These are phyloP conservation scores for Diatrype stigma DNA, from an alignment of 2,329 filamentous ascomycete species.

Conservation along the genomic window DNA sequence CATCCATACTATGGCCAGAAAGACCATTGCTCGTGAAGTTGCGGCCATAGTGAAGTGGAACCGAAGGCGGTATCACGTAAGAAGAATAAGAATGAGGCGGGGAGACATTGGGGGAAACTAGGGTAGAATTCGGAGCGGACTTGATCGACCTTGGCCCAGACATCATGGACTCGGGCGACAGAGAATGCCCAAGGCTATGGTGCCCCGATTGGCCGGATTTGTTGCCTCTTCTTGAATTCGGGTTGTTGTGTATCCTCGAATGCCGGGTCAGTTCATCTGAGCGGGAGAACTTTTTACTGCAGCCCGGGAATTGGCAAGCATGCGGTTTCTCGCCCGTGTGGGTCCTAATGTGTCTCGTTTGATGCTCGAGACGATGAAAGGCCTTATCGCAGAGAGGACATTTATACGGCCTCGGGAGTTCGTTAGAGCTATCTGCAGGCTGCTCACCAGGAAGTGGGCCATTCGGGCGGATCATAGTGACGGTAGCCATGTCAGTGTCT, in stretches of 20 bases:
- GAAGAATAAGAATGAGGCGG: conserved; percentile 84
- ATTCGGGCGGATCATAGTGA: conserved; percentile 57
- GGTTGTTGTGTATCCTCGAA: conserved; percentile 98
- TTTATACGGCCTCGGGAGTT: conserved; percentile 95
- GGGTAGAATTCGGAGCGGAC: conserved; percentile 80
- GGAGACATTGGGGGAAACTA: conserved; percentile 92
- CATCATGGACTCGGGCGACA: conserved; percentile 61
- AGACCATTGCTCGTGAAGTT: conserved; percentile 37
- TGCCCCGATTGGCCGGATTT: conserved; percentile 58
- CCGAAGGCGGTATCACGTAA: conserved; percentile 51
- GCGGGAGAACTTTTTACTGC: conserved; percentile 94
- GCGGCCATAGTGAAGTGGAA: conserved; percentile 44
- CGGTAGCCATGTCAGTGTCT: conserved; percentile 49
- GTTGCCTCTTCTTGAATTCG: conserved; percentile 90
- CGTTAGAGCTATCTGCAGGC: conserved; percentile 53
- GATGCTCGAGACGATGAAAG: conserved; percentile 96
- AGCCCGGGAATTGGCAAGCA: conserved; percentile 90
- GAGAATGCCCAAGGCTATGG: conserved; percentile 39
- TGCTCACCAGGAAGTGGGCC: conserved; percentile 60
- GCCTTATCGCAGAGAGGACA: conserved; percentile 97
- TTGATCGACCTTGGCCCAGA: conserved; percentile 73
- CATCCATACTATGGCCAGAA: conserved; percentile 41
- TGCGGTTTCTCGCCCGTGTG: conserved; percentile 99
- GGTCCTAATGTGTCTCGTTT: conserved; percentile 85
- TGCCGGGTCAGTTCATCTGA: conserved; percentile 96